Base-by-base conservation (phyloP, 345 rosid genomes). In the Linum usitatissimum region DNA sequence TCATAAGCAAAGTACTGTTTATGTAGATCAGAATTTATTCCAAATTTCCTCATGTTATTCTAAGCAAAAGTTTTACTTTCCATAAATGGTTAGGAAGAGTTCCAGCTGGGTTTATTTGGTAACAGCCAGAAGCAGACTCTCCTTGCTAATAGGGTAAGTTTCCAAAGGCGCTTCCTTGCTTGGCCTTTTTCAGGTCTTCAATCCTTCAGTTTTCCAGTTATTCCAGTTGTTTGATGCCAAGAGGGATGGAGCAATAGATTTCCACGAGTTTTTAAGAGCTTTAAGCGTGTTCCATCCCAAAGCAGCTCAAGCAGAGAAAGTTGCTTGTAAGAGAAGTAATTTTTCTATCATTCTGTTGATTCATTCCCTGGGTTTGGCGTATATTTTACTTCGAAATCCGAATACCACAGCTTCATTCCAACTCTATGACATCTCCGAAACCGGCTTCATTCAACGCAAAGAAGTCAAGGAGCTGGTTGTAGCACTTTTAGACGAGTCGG, bases 191-290 rank as follows among this genome's bases (percentile, higher is more conserved):
- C 13, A 17, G 55, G 20, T 6, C 6, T 20, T 36, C n/a, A 14
- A 12, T 31, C 9, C 48, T 38, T 34, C 20, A 18, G 0, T 42
- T 30, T 30, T n/a, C 36, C 64, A 81, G 92, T 67, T 88, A 5
- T 88, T 88, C 74, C 71, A 77, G 53, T 66, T 88, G 76, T 84
- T 86, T 64, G 93, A 88, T 66, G 68, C 65, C 64, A 86, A 86
- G 65, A 63, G 71, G 7, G 83, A 86, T 60, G 90, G 87, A 48
- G 78, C 76, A 60, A 76, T 83, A 30, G 93, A 83, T 42, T 86
- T 89, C 54, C 83, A 69, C 56, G 96, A 88, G 77, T 86, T 88
- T 65, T 83, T 86, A 62, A 79, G 70, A 64, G 75, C 96, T 36
- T 73, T 88, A 15, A 81, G 83, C 66, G 53, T 81, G 57, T 88